Evolutionary conservation across 805 yeast genomes (phyloP), one percentile per base, ranked within the genome.

Genomic region (Kregervanrija fluxuum): DNA sequence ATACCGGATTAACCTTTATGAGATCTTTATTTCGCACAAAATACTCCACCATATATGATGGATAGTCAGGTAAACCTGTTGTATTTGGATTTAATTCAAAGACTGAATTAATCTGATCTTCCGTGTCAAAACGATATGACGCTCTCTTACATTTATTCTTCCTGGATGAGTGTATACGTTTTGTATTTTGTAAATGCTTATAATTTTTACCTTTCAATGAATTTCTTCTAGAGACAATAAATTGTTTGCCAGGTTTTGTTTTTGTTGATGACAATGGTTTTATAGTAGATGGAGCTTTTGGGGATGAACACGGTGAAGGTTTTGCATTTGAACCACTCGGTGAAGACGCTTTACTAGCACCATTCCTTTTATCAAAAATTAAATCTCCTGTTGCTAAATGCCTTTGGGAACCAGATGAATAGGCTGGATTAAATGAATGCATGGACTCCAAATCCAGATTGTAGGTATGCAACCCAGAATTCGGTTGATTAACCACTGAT

Each of bases 21-120:
- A 49, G 17, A 16, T 47, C 45, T 11, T 45, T 15, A 4, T 38
- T 49, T 12, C 41, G 47, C 1, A 47, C 42, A 32, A 49, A 49
- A 37, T 49, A 49, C 32, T 47, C 48, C 15, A 49, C 38, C 50
- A 49, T 45, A 40, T 40, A 44, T 3, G 45, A 34, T 11, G 53
- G 53, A 31, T 43, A 47, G 22, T 49, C 53, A 4, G 38, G 38
- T 31, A 38, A 34, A 5, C 32, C 13, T 10, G 41, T 42, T 13
- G 35, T 38, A 12, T 44, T 35, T 11, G 47, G 43, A 30, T 35
- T 31, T 11, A 42, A 16, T n/a, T 45, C 38, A 13, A 47, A 41
- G 1, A 47, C 38, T 11, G 47, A 50, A 8, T 49, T 48, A 10
- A 49, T 38, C 38, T 43, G 44, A 8, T 37, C 37, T 8, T 9